Conservation (phyloP, 1,284 basidiomycete genomes). For the Vanrija sp. region DNA sequence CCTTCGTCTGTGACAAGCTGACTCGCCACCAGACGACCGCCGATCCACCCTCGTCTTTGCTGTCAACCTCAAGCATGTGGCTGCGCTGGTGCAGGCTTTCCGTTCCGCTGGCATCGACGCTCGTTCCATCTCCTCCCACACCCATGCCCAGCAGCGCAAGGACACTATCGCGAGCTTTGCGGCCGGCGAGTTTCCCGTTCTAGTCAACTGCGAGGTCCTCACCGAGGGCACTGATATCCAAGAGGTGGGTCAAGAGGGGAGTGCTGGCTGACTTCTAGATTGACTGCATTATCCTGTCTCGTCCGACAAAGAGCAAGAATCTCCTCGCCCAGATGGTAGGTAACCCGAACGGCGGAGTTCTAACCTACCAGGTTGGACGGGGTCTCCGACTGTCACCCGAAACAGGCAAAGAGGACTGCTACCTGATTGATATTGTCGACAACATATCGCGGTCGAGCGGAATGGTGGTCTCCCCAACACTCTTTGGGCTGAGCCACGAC, state of each 20-base stretch:
- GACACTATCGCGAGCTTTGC: constrained; percentile 67
- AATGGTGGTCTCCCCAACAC: constrained; percentile 72
- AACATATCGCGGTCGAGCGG: constrained; percentile 66
- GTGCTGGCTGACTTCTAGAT: constrained; percentile 51
- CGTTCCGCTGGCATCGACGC: constrained; percentile 78
- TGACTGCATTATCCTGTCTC: constrained; percentile 81
- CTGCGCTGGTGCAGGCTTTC: constrained; percentile 69
- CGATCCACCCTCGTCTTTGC: constrained; percentile 89
- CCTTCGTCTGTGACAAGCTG: too few species aligned
- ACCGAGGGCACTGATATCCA: constrained; percentile 90
- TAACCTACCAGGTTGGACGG: constrained; percentile 68
- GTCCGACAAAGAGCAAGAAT: constrained; percentile 83
- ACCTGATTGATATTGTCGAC: constrained; percentile 88
- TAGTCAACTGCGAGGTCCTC: constrained; percentile 89
- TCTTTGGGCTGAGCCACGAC: constrained; percentile 79
- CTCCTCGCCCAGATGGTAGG: constrained; percentile 88
- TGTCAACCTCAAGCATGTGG: constrained; percentile 80
- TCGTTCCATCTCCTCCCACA: constrained; percentile 70
- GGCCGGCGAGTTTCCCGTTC: constrained; percentile 70
- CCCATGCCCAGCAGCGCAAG: constrained; percentile 63
- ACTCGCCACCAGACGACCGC: constrained; percentile 56
- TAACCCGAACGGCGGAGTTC: neutral
- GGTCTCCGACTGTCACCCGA: constrained; percentile 80
- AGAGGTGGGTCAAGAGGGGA: constrained; percentile 49
- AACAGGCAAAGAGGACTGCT: constrained; percentile 80